Evolutionary conservation across 192 early-diverging fungal genomes (phyloP), one percentile per base, ranked within the genome.

Genomic region (Podila epigama): DNA sequence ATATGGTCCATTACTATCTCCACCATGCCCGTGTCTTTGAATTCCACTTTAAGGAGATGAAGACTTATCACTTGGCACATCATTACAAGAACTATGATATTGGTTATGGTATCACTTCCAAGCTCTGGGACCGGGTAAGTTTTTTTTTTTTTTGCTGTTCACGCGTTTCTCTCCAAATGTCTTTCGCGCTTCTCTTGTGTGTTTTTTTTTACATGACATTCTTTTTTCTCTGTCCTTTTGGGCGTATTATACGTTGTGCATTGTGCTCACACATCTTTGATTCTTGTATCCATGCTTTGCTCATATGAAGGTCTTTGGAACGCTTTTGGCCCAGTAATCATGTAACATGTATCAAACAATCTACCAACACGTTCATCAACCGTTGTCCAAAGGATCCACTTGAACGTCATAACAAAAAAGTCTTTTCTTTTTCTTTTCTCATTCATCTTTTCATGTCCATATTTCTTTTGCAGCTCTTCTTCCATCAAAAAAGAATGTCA

Each of bases 31-130:
- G 87, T 28, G 91, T 93, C 10, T 67, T 84, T 37, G 83, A 88
- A 31, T 79, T 85, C 58, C 89, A 93, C 81, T 84, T 95, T 57
- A 87, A 86, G 54, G 88, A 92, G 58, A 92, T 98, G 88, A 98
- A 98, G 80, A 90, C 89, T 2, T 96, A 96, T 70, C 96, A 98
- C 63, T 80, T 98, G 57, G 93, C 93, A 37, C 95, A 96, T 67
- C 96, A 98, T 67, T 96, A 98, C 86, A 92, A 93, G 83, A 86
- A 96, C 70, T 90, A 86, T 56, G 89, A 95, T 67, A 70, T 81
- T 10, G 93, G 92, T n/a, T 96, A 89, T 70, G 95, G 95, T 29
- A 95, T 96, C 67, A 95, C 95, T 36, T 90, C 89, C 75, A 93
- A 93, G 78, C 44, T 95, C 50, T 96, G 95, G 95, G 95, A 96